Base-by-base conservation (phyloP, 306 rosid genomes). In the Glycine tomentella region DNA sequence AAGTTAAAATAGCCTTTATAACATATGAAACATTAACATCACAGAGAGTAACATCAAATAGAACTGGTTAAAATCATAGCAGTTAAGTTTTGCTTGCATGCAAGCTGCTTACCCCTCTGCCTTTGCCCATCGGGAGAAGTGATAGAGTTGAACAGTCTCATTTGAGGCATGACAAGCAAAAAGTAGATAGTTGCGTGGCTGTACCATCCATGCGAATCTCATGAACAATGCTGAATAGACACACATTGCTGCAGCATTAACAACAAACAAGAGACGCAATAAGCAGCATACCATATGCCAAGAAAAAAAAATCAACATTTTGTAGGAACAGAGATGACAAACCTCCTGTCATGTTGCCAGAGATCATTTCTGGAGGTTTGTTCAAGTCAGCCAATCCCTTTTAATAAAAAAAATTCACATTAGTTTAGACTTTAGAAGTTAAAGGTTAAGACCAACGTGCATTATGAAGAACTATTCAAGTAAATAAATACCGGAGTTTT, bases 271-370 rank as follows among this genome's bases (percentile, higher is more conserved):
- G 46, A 16, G 40, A 55, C 20, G 50, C 36, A 57, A 58, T 83
- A 58, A 73, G 74, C 38, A 66, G 52, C 25, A 14, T 12, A 44
- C 12, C 45, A 84, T 50, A 74, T 4, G n/a, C 31, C 38, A 50
- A 25, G 52, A 62, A 11, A 56, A 20, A 20, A 52, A 42, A 14
- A 0, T 56, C 42, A 82, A 78, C 6, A 13, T 69, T 61, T 69
- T 13, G 10, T n/a, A 36, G 65, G 52, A 74, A 45, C 5, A 44
- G 20, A 56, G 17, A 80, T 55, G 55, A 25, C 53, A 42, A 80
- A 95, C 98, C 97, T 95, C 74, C 92, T 6, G 97, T 92, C 98
- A 95, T 95, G 87, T 87, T 93, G 78, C 98, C 99, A 14, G 99
- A 95, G 58, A 95, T 93, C 97, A 89, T 80, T 85, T 95, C 99